These are phyloP conservation scores for Diaporthe amygdali DNA, from an alignment of 2,329 filamentous ascomycete species.

Conservation along the genomic window DNA sequence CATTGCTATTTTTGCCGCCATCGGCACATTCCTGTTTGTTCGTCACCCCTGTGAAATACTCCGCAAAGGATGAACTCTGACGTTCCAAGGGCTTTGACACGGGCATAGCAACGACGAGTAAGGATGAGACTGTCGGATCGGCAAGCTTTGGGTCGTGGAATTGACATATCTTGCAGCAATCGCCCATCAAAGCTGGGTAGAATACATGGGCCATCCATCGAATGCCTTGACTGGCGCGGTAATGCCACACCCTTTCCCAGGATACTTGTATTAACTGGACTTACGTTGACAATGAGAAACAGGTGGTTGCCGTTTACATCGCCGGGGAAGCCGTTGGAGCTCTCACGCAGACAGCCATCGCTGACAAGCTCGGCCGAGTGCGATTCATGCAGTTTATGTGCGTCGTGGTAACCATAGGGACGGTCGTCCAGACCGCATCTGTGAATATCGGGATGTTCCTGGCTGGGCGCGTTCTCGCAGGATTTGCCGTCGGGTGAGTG, in stretches of 20 bases:
- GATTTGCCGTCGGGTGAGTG: conserved; percentile 49
- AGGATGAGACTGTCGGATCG: conserved; percentile 22
- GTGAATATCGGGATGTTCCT: conserved; percentile 61
- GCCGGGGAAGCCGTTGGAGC: conserved; percentile 63
- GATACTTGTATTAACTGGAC: background rate
- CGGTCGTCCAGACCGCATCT: conserved; percentile 57
- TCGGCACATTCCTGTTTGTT: conserved; percentile 65
- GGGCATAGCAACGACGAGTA: conserved; percentile 64
- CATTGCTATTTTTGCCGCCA: conserved; percentile 60
- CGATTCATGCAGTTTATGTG: conserved; percentile 61
- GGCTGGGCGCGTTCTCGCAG: conserved; percentile 52
- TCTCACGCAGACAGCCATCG: conserved; percentile 56
- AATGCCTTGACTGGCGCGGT: conserved; percentile 60
- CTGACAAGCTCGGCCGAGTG: conserved; percentile 57
- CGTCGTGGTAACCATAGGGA: conserved; percentile 59
- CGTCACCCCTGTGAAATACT: conserved; percentile 27
- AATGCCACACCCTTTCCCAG: background rate
- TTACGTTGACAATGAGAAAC: background rate
- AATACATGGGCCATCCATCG: conserved; percentile 62
- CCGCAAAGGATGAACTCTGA: background rate
- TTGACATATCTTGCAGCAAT: conserved; percentile 46
- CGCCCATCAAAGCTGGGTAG: conserved; percentile 63
- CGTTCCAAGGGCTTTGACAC: conserved; percentile 59
- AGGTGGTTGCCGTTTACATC: conserved; percentile 64
- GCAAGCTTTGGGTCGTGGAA: background rate